Conservation (phyloP, 108 stramenopile species). For the Conticribra guillardii region DNA sequence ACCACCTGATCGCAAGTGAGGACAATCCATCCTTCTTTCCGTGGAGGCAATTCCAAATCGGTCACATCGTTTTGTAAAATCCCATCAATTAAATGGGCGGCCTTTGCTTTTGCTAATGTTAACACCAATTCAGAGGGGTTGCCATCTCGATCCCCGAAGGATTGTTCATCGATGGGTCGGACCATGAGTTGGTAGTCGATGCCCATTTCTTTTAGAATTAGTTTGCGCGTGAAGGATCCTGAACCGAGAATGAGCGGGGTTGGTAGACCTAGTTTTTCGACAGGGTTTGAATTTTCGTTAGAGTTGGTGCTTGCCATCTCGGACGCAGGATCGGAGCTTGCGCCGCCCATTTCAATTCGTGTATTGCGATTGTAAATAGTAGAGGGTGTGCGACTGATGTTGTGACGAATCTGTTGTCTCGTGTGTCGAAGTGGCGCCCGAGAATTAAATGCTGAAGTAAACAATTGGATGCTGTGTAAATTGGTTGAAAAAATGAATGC, state of each 20-base stretch:
- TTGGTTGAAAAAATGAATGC: background rate
- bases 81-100: conserved; percentile 64
- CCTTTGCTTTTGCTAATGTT: conserved; percentile 74
- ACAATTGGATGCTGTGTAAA: background rate
- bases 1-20: conserved; percentile 89
- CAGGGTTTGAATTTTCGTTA: background rate
- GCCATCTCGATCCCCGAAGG: conserved; percentile 67
- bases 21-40: conserved; percentile 52
- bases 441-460: background rate
- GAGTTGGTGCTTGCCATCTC: background rate
- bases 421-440: background rate
- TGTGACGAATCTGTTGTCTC: background rate
- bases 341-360: background rate
- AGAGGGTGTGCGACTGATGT: too few relatives aligned
- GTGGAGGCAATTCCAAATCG: conserved; percentile 40
- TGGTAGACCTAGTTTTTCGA: conserved; percentile 45
- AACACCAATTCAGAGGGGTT: conserved; percentile 60
- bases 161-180: conserved; percentile 81
- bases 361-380: background rate
- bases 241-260: conserved; percentile 74
- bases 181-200: conserved; percentile 65
- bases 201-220: conserved; percentile 83
- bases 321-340: background rate
- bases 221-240: conserved; percentile 82
- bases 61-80: conserved; percentile 45